Conservation (phyloP, 2,329 filamentous ascomycete genomes). For the Trichoderma atroviride region DNA sequence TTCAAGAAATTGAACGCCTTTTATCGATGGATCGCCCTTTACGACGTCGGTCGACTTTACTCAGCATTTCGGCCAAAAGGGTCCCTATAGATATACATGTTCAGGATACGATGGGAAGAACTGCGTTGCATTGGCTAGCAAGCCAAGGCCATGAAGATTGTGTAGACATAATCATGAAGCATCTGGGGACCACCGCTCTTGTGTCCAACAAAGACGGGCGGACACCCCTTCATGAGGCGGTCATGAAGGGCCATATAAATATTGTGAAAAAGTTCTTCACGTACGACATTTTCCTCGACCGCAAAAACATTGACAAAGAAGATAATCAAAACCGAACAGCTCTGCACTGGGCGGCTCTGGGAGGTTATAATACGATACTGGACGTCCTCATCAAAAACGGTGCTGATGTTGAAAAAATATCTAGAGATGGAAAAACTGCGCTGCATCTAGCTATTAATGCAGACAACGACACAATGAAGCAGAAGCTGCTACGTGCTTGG, state of each 20-base stretch:
- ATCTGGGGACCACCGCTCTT: neutral
- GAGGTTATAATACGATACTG: neutral
- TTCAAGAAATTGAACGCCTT: neutral
- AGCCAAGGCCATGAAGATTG: neutral
- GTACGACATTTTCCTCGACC: neutral
- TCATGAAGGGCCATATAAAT: neutral
- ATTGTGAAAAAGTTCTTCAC: neutral
- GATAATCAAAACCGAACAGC: neutral
- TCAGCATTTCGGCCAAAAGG: neutral
- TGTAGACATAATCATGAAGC: neutral
- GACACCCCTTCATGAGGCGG: conserved; percentile 1
- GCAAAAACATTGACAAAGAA: neutral
- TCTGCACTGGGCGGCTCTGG: neutral
- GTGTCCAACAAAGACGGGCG: neutral
- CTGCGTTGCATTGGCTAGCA: neutral
- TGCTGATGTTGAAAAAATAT: neutral
- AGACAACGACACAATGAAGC: too few species aligned
- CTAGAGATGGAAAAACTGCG: neutral
- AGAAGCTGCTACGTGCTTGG: neutral
- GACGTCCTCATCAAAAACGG: neutral
- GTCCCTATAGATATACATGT: neutral
- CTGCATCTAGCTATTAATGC: neutral
- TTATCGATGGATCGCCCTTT: neutral
- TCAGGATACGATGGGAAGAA: neutral
- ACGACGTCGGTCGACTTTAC: neutral